Evolutionary conservation across 305 asterid species (phyloP), one percentile per base, ranked within the genome.

Genomic region (Solanum hybrid): DNA sequence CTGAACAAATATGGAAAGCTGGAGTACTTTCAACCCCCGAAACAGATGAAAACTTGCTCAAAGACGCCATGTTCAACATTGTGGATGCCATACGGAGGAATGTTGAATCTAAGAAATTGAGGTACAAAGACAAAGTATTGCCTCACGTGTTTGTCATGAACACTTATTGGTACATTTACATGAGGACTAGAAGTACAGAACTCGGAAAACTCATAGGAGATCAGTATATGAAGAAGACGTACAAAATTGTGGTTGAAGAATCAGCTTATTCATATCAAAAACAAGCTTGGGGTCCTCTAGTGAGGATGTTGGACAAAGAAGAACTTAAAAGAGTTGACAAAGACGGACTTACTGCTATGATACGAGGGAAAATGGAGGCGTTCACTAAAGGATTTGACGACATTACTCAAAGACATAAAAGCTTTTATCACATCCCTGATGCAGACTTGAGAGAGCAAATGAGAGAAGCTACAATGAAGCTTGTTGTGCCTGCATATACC

Each of bases 11-110:
- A 7, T 96, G 99, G 98, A 96, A 95, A 91, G 88, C 89, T 2
- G 99, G 97, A 71, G 40, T 86, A 5, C 90, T 94, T 14, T 91
- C 95, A 34, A 89, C 90, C 6, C 86, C 90, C 1, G 96, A 95
- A 85, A 90, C 89, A 8, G 93, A 93, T 24, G 93, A 90, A 29
- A 92, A 92, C 64, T 87, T 96, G 87, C 92, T 96, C 14, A 94
- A 79, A 20, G 95, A 94, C 13, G 95, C 99, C 0, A 75, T 96
- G 75, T 90, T 92, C n/a, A 95, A 95, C 46, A 94, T 96, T 34
- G 92, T 95, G 97, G 99, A 95, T 89, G 98, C 98, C 1, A 92
- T 95, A 14, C 94, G 92, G 92, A 92, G 99, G 88, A 95, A 95
- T 71, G 80, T 94, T 5, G 99, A 95, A 89, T 73, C 93, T 1